Evolutionary conservation across 768 basidiomycete genomes (phyloP), one percentile per base, ranked within the genome.

Genomic region (Phanerochaete carnosa): DNA sequence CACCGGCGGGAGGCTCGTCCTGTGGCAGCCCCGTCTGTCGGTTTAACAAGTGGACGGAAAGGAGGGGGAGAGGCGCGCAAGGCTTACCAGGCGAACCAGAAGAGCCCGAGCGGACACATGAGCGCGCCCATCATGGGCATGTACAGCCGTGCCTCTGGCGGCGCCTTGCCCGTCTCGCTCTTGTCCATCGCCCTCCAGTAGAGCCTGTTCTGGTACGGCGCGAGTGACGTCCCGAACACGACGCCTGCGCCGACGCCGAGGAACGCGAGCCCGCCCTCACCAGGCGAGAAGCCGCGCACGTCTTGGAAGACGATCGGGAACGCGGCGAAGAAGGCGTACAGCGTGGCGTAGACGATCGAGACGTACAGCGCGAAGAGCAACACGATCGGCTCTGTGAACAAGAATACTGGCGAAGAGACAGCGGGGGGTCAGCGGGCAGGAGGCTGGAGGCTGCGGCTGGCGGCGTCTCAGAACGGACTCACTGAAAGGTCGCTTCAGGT

Each of bases 131-230:
- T 45, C 65, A 84, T 83, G 39, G 82, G 81, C 67, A 82, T 77
- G 63, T 85, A 84, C 59, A 89, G 70, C n/a, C 86, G 80, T 79
- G 81, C 83, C 75, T 89, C 87, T 22, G 87, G 88, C 0, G 82
- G 79, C 11, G 84, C 83, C 28, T 75, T 73, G 5, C 84, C 83
- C 0, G 68, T 77, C 43, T 77, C 72, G 57, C 80, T 82, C 55
- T 72, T 70, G 35, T 77, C 74, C 76, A 84, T 80, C 19, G 78
- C 78, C 45, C 71, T 67, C 73, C 76, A 76, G 67, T 87, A 88
- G 59, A 82, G 69, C 61, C 72, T 75, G 66, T 84, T 81, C 62
- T 84, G 83, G 37, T 85, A 70, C 0, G 84, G 81, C 46, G 84
- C 80, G 6, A 83, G 74, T 6, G 70, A 70, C 19, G 80, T 79